Percentiles rank a stretch among this genome's conserved stretches.
Conservation (phyloP, 768 basidiomycete species). For the Wakefieldia striispora region DNA sequence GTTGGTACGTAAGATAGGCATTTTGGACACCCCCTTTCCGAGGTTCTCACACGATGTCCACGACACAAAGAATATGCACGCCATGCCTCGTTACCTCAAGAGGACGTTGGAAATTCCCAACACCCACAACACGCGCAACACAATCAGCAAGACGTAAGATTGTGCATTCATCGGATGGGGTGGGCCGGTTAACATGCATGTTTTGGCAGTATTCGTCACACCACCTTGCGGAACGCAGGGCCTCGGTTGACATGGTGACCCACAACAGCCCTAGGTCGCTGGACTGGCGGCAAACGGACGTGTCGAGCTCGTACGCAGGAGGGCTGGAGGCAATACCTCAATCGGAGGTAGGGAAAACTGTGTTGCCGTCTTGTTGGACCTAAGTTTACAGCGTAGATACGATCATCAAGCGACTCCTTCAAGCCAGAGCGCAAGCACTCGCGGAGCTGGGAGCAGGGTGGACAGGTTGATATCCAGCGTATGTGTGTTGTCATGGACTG, state of each 20-base stretch:
- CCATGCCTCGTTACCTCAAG: constrained; percentile 30
- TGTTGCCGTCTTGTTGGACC: constrained; percentile 15
- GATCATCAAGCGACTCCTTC: constrained; percentile 38
- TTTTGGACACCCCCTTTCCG: constrained; percentile 6
- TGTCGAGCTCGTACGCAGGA: constrained; percentile 29
- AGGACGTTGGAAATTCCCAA: constrained; percentile 31
- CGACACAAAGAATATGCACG: constrained; percentile 32
- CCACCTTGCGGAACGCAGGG: constrained; percentile 32
- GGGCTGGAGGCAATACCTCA: constrained; percentile 32
- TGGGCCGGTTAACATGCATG: constrained; percentile 18
- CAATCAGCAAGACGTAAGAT: constrained; percentile 34
- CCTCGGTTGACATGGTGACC: constrained; percentile 32
- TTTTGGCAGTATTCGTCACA: constrained; percentile 31
- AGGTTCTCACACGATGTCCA: constrained; percentile 17
- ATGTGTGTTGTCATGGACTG: constrained; percentile 13
- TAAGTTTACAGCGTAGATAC: constrained; percentile 35
- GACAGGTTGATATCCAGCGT: constrained; percentile 34
- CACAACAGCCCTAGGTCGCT: constrained; percentile 34
- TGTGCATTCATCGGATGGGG: constrained; percentile 11
- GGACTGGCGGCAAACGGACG: constrained; percentile 34
- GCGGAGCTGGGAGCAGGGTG: constrained; percentile 59
- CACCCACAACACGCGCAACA: constrained; percentile 29
- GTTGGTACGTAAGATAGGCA: constrained; percentile 29
- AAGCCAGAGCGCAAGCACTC: constrained; percentile 54
- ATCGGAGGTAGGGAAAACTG: constrained; percentile 31